Evolutionary conservation across 2,329 filamentous ascomycete genomes (phyloP), one percentile per base, ranked within the genome.

Genomic region (Cordyceps militaris): DNA sequence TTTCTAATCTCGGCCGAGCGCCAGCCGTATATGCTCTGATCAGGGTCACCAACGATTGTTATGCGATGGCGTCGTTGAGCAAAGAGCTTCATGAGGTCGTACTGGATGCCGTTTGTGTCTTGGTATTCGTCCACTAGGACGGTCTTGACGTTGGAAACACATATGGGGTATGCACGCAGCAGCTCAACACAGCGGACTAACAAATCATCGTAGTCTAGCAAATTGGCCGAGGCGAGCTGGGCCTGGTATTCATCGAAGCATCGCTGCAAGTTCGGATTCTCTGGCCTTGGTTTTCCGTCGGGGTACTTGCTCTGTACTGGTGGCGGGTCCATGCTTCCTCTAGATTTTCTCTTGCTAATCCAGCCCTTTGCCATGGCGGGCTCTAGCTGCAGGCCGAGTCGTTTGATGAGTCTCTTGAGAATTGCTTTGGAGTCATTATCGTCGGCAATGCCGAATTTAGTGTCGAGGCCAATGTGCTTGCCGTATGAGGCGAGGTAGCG

Each of bases 21-120:
- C 79, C 95, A 99, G 21, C 93, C 90, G 69, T 97, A 99, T 58
- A 99, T 99, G 69, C 92, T 97, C 71, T 99, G 93, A 69, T 99
- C 94, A 0, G 94, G 93, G 68, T 99, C 93, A 34, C 93, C 94
- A 4, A 99, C 94, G 60, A 97, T 89, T 1, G 93, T 97, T 63
- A 97, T 93, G n/a, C 85, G 81, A 57, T 83, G 81, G 44, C 81
- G 79, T 23, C 78, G 74, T 60, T 90, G 84, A 1, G 92, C 90
- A 65, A 99, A 86, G 1, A 96, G 79, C 61, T 83, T 87, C 91
- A 97, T 97, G 43, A 99, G 76, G 64, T 97, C 91, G 66, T 96
- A 97, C 70, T 99, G 93, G 4, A 97, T 86, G 21, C 90, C 83
- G 68, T 97, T 99, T 8, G 93, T 97, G 72, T 99, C 93, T 72